Conservation (phyloP, 768 basidiomycete species). For the Basidioascus undulatus region DNA sequence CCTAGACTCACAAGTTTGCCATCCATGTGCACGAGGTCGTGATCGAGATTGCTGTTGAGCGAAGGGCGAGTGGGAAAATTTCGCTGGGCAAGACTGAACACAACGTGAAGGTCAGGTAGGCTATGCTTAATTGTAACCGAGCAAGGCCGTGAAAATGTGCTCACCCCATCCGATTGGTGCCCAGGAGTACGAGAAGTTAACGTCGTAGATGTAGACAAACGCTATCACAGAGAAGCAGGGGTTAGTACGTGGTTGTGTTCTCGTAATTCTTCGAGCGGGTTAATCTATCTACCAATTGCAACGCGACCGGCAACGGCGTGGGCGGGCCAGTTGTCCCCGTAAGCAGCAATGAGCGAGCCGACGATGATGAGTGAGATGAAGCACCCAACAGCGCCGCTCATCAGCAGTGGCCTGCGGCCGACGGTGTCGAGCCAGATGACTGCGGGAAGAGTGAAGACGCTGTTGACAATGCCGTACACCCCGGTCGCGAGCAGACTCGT, state of each 20-base stretch:
- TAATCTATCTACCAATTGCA: neutral
- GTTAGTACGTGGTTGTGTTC: neutral
- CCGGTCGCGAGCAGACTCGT: slow-evolving; percentile 9
- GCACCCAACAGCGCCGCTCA: slow-evolving; percentile 6
- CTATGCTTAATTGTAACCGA: too few species aligned
- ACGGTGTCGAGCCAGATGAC: slow-evolving; percentile 7
- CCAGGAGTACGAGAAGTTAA: neutral
- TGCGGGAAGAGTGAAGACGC: slow-evolving; percentile 9
- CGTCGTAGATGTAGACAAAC: slow-evolving; percentile 1
- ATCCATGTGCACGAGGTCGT: slow-evolving; percentile 7
- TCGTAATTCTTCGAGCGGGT: neutral
- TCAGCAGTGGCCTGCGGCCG: slow-evolving; percentile 7
- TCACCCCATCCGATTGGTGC: slow-evolving; percentile 3
- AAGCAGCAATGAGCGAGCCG: slow-evolving; percentile 5
- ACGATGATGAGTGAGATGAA: slow-evolving; percentile 8
- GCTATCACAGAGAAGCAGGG: neutral
- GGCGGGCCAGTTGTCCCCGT: neutral
- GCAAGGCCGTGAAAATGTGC: too few species aligned
- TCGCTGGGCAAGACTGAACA: slow-evolving; percentile 1
- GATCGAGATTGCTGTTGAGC: slow-evolving; percentile 1
- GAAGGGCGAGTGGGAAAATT: neutral
- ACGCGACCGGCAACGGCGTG: slow-evolving; percentile 2
- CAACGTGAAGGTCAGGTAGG: too few species aligned
- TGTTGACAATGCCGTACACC: slow-evolving; percentile 10
- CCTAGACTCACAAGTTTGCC: too few species aligned